Base-by-base conservation (phyloP, 1,139 yeast species). In the Hansenula sp. region DNA sequence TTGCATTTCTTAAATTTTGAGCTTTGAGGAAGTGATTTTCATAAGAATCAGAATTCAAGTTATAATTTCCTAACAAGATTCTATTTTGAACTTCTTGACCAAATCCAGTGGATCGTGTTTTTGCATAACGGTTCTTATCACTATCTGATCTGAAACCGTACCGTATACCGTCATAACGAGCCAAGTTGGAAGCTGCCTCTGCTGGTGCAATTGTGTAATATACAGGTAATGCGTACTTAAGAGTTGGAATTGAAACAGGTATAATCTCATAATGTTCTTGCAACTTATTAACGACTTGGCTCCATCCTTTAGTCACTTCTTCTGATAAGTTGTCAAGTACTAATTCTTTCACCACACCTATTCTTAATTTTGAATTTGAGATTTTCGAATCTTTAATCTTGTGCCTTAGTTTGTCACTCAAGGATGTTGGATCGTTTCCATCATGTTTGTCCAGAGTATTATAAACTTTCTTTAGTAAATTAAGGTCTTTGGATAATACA, bases 161-260 rank as follows among this genome's bases (percentile, higher is more conserved):
- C 39, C 97, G 68, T 20, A 90, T 68, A 2, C 98, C 98, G 61
- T 92, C 98, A 55, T 76, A 94, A 29, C 97, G 69, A 2, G 96
- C 77, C 36, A 94, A 70, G 57, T 94, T 92, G 0, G 98, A 90
- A 0, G 95, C 82, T 0, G 97, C 97, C 57, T 94, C 98, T 0
- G 97, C 86, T 0, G 97, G 87, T 1, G 94, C 89, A 29, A 94
- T 55, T 0, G 96, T 83, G 56, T 86, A 90, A 60, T 94, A 94
- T 0, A 90, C 75, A 26, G 94, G 90, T n/a, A 92, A 64, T 35
- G 90, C 74, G 42, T 73, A 67, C 46, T 73, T 75, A 10, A 88
- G 65, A 0, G 83, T 67, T 3, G 96, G 95, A 0, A 90, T 59
- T 0, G 92, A 78, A 0, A 92, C 78, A 0, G 79, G 71, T 17